A percentile compares a stretch with the other conserved stretches of the same genome.
phyloP scores from a whole-genome alignment of 2,329 filamentous ascomycete genomes.

The Stagonosporopsis chrysanthemi region DNA sequence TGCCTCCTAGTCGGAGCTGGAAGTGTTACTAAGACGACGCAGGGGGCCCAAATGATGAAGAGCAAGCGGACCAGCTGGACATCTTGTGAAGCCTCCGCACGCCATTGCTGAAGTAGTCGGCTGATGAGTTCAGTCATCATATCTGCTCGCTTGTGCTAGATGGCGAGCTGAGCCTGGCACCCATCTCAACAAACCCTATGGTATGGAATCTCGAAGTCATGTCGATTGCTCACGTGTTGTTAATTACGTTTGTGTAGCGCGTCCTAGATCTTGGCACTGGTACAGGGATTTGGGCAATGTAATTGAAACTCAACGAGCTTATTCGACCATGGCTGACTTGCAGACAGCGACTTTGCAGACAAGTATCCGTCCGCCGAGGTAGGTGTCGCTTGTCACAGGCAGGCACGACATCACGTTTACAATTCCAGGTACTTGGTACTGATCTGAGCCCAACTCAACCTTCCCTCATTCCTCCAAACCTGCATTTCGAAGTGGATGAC shows the following conservation, averaged over 20 bases:
- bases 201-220: constrained; percentile 13
- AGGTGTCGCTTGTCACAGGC: neutral
- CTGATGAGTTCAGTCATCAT: constrained; percentile 28
- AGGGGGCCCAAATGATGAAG: constrained; percentile 48
- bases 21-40: neutral
- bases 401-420: neutral
- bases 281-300: constrained; percentile 54
- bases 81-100: constrained; percentile 35
- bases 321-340: neutral
- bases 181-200: constrained; percentile 31
- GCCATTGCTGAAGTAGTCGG: neutral
- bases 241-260: constrained; percentile 14
- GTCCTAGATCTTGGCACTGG: constrained; percentile 54
- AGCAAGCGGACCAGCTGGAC: constrained; percentile 50
- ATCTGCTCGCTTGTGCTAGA: constrained; percentile 36
- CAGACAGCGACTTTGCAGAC: constrained; percentile 49
- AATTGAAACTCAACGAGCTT: neutral
- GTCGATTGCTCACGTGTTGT: constrained; percentile 8
- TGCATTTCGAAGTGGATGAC: constrained; percentile 45
- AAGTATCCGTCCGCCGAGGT: constrained; percentile 46
- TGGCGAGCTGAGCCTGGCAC: constrained; percentile 34
- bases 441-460: constrained; percentile 53
- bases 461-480: constrained; percentile 42
- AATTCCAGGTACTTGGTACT: constrained; percentile 39
- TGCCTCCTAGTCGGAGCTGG: neutral